phyloP scores from a whole-genome alignment of 2,329 filamentous ascomycete species.

The Trichoderma semiorbis region DNA sequence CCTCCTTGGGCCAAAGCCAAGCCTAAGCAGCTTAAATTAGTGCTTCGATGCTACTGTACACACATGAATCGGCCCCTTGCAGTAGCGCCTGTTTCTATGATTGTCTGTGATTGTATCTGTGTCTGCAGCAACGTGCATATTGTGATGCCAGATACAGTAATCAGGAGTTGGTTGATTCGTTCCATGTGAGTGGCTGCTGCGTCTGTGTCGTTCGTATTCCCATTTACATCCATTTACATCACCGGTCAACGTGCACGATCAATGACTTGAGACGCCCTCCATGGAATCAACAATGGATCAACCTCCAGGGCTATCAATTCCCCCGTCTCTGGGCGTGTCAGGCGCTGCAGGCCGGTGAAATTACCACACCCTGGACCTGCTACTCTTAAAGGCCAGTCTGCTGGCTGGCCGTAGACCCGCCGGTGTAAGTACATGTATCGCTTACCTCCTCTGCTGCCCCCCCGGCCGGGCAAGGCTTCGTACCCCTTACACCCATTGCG shows the following conservation, averaged over 20 bases:
- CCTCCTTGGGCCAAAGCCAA: neutral
- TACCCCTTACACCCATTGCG: constrained; percentile 13
- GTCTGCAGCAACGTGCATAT: neutral
- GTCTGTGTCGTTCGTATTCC: neutral
- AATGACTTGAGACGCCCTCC: neutral
- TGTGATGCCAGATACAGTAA: too few species aligned
- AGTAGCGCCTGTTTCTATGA: neutral
- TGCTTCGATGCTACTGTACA: neutral
- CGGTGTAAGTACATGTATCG: neutral
- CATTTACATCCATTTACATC: neutral
- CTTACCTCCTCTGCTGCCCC: neutral
- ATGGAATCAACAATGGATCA: neutral
- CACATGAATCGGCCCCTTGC: neutral
- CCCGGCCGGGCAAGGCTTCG: constrained; percentile 3
- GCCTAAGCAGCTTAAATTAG: neutral
- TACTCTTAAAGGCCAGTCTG: too few species aligned
- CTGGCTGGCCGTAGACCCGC: neutral
- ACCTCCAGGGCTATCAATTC: too few species aligned
- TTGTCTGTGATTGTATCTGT: neutral
- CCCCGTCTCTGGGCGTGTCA: neutral
- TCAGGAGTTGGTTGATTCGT: neutral
- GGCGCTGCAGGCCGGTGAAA: constrained; percentile 3
- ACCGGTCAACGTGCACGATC: neutral
- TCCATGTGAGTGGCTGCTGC: neutral
- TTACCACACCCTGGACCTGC: neutral